These are phyloP conservation scores for Tolypocladium paradoxum DNA, from an alignment of 2,329 filamentous ascomycete species.

Conservation along the genomic window DNA sequence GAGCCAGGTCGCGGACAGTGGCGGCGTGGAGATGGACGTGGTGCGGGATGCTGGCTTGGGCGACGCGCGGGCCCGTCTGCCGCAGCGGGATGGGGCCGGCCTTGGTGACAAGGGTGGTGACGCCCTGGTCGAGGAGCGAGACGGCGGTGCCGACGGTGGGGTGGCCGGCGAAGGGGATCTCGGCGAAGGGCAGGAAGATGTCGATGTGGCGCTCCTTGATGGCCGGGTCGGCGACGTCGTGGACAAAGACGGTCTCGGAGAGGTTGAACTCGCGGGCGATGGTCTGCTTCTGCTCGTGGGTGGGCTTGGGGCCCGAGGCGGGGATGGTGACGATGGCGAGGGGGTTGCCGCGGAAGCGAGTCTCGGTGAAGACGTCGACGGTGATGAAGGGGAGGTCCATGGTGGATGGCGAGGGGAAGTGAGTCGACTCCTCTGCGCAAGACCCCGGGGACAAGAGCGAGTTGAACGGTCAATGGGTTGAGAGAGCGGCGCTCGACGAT, in stretches of 20 bases:
- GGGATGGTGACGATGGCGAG: slow-evolving; percentile 49
- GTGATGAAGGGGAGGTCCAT: slow-evolving; percentile 39
- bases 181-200: slow-evolving; percentile 44
- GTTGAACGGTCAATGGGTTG: not conserved
- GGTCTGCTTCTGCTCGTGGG: slow-evolving; percentile 42
- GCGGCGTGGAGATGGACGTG: slow-evolving; percentile 49
- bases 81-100: slow-evolving; percentile 44
- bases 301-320: slow-evolving; percentile 24
- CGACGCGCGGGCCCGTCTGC: slow-evolving; percentile 27
- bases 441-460: not conserved
- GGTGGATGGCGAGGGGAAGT: not conserved
- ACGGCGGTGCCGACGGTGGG: slow-evolving; percentile 48
- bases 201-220: slow-evolving; percentile 33
- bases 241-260: slow-evolving; percentile 53
- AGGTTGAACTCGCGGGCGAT: slow-evolving; percentile 55
- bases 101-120: slow-evolving; percentile 39
- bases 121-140: slow-evolving; percentile 29
- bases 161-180: slow-evolving; percentile 53
- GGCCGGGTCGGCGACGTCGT: slow-evolving; percentile 28
- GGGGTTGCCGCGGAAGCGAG: slow-evolving; percentile 44
- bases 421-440: not conserved
- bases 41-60: slow-evolving; percentile 56
- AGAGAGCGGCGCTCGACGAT: no score
- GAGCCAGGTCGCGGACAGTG: slow-evolving; percentile 22
- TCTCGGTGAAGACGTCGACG: slow-evolving; percentile 47